These are phyloP conservation scores for Aurifilum marmelostoma DNA, from an alignment of 2,329 filamentous ascomycete genomes.

Conservation along the genomic window DNA sequence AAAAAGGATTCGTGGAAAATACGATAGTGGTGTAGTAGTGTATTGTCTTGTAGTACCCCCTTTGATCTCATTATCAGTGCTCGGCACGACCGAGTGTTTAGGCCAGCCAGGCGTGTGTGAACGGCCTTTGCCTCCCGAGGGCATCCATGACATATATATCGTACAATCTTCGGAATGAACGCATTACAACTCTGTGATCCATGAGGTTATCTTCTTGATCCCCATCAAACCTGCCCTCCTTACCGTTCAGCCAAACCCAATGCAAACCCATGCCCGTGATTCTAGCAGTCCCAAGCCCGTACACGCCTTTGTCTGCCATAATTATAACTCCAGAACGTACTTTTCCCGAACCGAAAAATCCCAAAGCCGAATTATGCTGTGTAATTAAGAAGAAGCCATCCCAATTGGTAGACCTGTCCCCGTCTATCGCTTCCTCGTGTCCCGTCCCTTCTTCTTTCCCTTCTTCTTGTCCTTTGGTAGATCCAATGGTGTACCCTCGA, in stretches of 20 bases:
- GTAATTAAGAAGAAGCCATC: not conserved
- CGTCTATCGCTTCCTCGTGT: conserved; percentile 54
- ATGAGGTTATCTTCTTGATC: too few relatives aligned
- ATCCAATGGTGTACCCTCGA: conserved; percentile 63
- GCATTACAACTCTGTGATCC: not conserved
- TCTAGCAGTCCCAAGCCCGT: not conserved
- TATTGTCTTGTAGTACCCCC: not conserved
- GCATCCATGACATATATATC: conserved; percentile 1
- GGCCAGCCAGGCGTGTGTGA: not conserved
- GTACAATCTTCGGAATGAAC: not conserved
- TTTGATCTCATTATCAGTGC: not conserved
- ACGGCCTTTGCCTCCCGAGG: not conserved
- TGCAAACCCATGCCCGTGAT: conserved; percentile 9
- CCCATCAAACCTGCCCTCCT: not conserved
- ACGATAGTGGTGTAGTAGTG: not conserved
- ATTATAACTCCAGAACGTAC: not conserved
- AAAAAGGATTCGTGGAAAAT: not conserved
- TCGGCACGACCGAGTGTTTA: not conserved
- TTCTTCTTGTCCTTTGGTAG: conserved; percentile 68
- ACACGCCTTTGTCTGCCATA: not conserved
- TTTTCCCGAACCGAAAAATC: not conserved
- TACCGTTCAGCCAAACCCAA: conserved; percentile 8
- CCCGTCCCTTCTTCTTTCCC: conserved; percentile 62
- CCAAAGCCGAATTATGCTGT: not conserved
- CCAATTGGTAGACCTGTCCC: too few relatives aligned